Conservation (phyloP, 2,329 filamentous ascomycete species). For the Lecanosticta acicola region DNA sequence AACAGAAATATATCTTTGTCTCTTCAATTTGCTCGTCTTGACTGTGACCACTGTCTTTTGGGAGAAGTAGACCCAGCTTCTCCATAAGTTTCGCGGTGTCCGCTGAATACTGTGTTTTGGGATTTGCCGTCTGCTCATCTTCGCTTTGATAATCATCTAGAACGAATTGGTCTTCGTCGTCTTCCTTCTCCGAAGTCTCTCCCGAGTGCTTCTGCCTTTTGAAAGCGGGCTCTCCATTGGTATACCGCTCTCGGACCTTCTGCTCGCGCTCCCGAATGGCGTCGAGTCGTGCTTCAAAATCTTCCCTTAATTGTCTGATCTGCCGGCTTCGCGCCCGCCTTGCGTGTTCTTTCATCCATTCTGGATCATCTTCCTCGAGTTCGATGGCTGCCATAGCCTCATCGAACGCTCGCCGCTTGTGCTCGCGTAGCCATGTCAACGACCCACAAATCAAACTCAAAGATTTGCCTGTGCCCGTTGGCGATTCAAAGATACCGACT, state of each 20-base stretch:
- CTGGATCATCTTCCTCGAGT: constrained; percentile 62
- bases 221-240: constrained; percentile 41
- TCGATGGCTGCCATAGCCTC: constrained; percentile 45
- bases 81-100: constrained; percentile 71
- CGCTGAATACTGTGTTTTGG: constrained; percentile 47
- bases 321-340: constrained; percentile 62
- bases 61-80: constrained; percentile 43
- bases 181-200: constrained; percentile 19
- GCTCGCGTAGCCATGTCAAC: constrained; percentile 81
- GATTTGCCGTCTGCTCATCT: constrained; percentile 37
- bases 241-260: constrained; percentile 49
- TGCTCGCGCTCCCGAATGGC: constrained; percentile 57
- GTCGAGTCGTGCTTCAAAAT: constrained; percentile 66
- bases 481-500: constrained; percentile 84
- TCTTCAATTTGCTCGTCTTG: constrained; percentile 56
- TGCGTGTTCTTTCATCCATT: constrained; percentile 78
- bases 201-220: constrained; percentile 42
- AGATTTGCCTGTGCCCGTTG: constrained; percentile 85
- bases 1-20: constrained; percentile 86
- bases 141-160: constrained; percentile 71
- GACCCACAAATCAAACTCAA: constrained; percentile 84
- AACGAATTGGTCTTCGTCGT: constrained; percentile 64
- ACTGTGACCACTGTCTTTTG: constrained; percentile 32
- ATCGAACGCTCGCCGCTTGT: constrained; percentile 61
- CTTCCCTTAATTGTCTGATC: constrained; percentile 60